These are phyloP conservation scores for Magnaporthiopsis poae DNA, from an alignment of 2,329 filamentous ascomycete genomes.

Conservation along the genomic window DNA sequence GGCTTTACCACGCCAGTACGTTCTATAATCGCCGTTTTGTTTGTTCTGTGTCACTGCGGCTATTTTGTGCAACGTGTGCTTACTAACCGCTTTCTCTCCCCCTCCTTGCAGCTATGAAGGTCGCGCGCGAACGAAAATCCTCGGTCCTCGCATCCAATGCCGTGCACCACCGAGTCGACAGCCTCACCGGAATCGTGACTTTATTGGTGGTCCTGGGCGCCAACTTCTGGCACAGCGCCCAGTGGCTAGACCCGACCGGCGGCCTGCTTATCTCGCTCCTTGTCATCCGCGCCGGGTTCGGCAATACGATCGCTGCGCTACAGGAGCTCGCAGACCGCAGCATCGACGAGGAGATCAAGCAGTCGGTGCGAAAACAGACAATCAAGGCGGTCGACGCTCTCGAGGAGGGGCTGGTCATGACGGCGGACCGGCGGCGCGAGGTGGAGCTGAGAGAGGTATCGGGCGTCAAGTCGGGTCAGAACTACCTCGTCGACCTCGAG, in stretches of 20 bases:
- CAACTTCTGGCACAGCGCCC: conserved; percentile 73
- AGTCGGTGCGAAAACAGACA: conserved; percentile 58
- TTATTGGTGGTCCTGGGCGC: conserved; percentile 80
- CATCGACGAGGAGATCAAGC: conserved; percentile 75
- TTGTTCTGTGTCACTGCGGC: conserved; percentile 16
- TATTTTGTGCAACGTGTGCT: background rate
- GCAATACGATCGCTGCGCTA: conserved; percentile 73
- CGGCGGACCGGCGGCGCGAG: conserved; percentile 39
- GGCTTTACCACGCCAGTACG: conserved; percentile 92
- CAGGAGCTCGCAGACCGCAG: conserved; percentile 84
- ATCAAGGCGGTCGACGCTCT: conserved; percentile 39
- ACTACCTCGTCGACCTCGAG: conserved; percentile 86
- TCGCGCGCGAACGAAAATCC: conserved; percentile 86
- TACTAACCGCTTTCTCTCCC: background rate
- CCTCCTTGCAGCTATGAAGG: conserved; percentile 55
- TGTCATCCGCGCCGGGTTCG: conserved; percentile 81
- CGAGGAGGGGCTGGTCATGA: conserved; percentile 30
- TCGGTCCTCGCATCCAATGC: conserved; percentile 93
- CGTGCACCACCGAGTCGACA: conserved; percentile 91
- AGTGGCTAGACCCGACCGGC: conserved; percentile 90
- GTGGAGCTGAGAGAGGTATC: conserved; percentile 69
- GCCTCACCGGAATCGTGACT: conserved; percentile 86
- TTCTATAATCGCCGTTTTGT: conserved; percentile 17
- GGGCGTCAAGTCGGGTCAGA: conserved; percentile 91
- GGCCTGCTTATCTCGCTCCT: conserved; percentile 85